Evolutionary conservation across 2,329 filamentous ascomycete species (phyloP).

Genomic region (Colletotrichum eremochloae): DNA sequence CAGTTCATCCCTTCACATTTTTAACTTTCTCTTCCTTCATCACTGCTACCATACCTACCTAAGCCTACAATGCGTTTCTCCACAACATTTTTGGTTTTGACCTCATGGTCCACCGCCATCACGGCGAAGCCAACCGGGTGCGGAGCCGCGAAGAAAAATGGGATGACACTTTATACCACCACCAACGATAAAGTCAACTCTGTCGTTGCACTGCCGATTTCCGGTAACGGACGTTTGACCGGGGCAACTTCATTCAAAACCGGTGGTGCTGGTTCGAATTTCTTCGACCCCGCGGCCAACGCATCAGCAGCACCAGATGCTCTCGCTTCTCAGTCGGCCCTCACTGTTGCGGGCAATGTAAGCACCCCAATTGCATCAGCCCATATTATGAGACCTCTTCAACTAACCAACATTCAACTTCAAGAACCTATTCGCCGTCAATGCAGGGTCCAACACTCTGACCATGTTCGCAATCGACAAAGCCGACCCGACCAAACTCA

Average conservation of each 20-base stretch:
- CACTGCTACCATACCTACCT: no score
- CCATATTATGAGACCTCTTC: constrained; percentile 2
- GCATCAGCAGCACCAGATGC: constrained; percentile 62
- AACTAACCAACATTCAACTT: constrained; percentile 5
- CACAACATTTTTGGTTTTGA: neutral
- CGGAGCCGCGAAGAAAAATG: neutral
- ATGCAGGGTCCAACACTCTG: constrained; percentile 65
- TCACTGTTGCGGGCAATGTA: constrained; percentile 65
- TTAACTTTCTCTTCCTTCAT: no score
- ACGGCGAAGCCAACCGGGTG: neutral
- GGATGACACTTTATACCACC: constrained; percentile 65
- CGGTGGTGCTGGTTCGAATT: constrained; percentile 60
- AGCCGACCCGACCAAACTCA: constrained; percentile 59
- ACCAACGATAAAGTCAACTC: constrained; percentile 65
- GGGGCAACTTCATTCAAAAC: constrained; percentile 58
- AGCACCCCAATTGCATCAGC: constrained; percentile 34
- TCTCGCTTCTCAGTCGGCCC: constrained; percentile 63
- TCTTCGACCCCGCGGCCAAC: constrained; percentile 54
- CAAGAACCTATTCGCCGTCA: constrained; percentile 68
- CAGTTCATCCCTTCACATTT: neutral
- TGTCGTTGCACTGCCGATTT: constrained; percentile 64
- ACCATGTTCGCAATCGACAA: constrained; percentile 62
- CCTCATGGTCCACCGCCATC: no score
- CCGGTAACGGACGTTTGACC: constrained; percentile 60
- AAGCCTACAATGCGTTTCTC: neutral